Evolutionary conservation across 768 basidiomycete species (phyloP), one percentile per base, ranked within the genome.

Genomic region (Leucosporidium creatinivorum): DNA sequence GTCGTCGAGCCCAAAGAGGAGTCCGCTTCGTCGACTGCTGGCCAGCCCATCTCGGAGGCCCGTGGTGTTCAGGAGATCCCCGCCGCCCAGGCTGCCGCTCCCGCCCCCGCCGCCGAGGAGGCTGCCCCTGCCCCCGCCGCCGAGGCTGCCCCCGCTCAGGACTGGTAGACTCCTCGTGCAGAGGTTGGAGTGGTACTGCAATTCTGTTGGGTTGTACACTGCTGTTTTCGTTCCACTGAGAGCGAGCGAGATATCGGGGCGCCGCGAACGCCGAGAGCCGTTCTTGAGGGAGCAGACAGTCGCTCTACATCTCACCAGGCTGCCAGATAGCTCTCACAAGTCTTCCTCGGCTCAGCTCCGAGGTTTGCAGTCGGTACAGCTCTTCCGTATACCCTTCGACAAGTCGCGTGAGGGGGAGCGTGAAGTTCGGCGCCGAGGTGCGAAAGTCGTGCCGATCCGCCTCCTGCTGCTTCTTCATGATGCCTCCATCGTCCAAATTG

Each of bases 1-100:
- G 70, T 73, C 68, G 71, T 75, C 60, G 75, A 76, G 73, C 75
- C 75, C 68, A 76, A 76, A 72, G 73, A 73, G 54, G 75, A 75
- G 60, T 54, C 64, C 61, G 67, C 68, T 55, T 69, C 70, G 58
- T 63, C 68, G 55, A 68, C 67, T 31, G 70, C 70, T 31, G 67
- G 60, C 58, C 62, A 61, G 66, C 59, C 70, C 70, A 33, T 68
- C 70, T 61, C 67, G 61, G 36, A 59, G 58, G 60, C 60, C 49
- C 60, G 60, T 51, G 60, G 60, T 25, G 68, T 68, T 30, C 58
- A 47, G 26, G 66, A 67, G 63, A 28, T 36, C 44, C 23, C 51
- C 17, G 58, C 65, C 13, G 58, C 64, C 33, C 48, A 47, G 18
- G 65, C 62, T 19, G 58, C 66, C 47, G 70, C 58, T 52, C 51